Evolutionary conservation across 2,329 filamentous ascomycete species (phyloP).

Genomic region (Cordyceps javanica): DNA sequence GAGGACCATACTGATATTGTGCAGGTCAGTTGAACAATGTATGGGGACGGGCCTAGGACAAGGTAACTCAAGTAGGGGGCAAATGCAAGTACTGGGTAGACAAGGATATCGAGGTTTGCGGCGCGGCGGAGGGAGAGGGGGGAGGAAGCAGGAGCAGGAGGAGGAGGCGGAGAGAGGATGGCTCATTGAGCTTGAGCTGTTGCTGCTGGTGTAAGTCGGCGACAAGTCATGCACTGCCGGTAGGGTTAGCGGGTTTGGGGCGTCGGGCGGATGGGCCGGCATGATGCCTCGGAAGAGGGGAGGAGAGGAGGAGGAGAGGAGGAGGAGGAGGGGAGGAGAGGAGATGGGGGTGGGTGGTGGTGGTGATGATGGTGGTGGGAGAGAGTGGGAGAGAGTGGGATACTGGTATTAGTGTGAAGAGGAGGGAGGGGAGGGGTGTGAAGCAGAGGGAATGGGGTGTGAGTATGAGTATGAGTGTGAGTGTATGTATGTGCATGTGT

Average conservation of each 20-base stretch:
- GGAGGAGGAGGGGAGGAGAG: not conserved
- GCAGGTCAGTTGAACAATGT: not conserved
- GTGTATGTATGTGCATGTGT: too few relatives aligned
- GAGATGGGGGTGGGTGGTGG: not conserved
- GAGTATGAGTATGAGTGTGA: too few relatives aligned
- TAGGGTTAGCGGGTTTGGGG: not conserved
- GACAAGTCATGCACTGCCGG: conserved; percentile 8
- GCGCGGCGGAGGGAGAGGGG: not conserved
- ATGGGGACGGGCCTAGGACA: not conserved
- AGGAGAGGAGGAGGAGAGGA: not conserved
- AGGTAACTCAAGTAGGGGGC: too few relatives aligned
- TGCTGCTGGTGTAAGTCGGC: conserved; percentile 4
- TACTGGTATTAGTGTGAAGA: too few relatives aligned
- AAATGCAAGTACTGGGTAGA: not conserved
- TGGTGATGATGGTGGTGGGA: not conserved
- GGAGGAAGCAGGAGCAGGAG: not conserved
- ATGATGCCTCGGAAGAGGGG: conserved; percentile 6
- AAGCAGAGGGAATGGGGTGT: too few relatives aligned
- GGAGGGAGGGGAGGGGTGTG: too few relatives aligned
- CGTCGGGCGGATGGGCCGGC: not conserved
- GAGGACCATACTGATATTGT: not conserved
- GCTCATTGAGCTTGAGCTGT: not conserved
- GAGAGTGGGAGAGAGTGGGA: too few relatives aligned
- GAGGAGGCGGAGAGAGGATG: not conserved
- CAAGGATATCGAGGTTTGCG: not conserved